Evolutionary conservation across 306 rosid genomes (phyloP).

Genomic region (Rosa persica): DNA sequence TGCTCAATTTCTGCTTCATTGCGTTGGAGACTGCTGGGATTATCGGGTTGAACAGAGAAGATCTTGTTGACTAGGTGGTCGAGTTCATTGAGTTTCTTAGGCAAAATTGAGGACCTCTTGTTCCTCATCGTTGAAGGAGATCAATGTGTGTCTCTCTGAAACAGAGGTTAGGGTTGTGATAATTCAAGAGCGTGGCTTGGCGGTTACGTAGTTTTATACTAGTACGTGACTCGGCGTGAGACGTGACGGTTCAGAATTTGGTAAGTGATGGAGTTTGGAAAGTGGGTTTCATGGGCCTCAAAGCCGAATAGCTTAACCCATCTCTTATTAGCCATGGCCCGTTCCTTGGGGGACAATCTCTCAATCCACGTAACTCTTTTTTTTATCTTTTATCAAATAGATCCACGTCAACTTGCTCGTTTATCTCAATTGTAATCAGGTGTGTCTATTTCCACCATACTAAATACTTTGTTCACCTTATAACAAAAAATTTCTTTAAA

Average conservation of each 20-base stretch:
- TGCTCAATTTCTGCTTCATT: slow-evolving; percentile 27
- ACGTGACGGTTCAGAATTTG: background rate
- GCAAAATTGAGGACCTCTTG: slow-evolving; percentile 24
- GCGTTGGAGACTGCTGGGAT: background rate
- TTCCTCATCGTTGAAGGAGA: slow-evolving; percentile 26
- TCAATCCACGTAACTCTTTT: too few species aligned
- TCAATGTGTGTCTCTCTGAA: background rate
- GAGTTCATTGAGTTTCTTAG: slow-evolving; percentile 40
- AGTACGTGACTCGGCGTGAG: slow-evolving; percentile 7
- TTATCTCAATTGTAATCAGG: too few species aligned
- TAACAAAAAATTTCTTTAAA: too few species aligned
- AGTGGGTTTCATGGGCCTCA: background rate
- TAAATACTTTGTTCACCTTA: too few species aligned
- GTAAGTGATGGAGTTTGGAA: background rate
- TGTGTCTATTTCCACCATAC: too few species aligned
- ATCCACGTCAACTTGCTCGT: too few species aligned
- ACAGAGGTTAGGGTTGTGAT: background rate
- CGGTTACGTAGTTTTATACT: background rate
- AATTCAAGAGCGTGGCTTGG: background rate
- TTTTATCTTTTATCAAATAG: too few species aligned
- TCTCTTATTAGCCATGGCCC: background rate
- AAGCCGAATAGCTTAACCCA: too few species aligned
- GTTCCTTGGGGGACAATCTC: too few species aligned
- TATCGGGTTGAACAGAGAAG: slow-evolving; percentile 18
- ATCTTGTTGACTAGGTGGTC: slow-evolving; percentile 19